Conservation (phyloP, 306 rosid species). For the Herpetospermum pedunculosum region DNA sequence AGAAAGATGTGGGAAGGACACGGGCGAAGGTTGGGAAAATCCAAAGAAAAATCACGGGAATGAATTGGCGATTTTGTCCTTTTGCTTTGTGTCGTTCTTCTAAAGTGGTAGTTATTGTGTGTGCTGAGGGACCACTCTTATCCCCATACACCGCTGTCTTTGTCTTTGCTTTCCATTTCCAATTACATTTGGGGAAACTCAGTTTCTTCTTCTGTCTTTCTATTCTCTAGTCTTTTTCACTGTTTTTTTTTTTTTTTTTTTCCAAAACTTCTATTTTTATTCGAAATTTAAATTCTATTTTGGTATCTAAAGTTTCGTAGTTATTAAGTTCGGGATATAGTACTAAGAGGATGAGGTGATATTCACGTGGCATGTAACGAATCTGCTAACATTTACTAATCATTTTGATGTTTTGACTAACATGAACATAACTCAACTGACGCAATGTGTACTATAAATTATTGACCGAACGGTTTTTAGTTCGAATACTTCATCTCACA, state of each 20-base stretch:
- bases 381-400: too few relatives aligned
- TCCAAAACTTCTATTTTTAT: not conserved
- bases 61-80: not conserved
- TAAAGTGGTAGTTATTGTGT: not conserved
- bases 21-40: not conserved
- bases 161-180: not conserved
- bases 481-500: too few relatives aligned
- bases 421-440: too few relatives aligned
- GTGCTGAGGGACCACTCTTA: not conserved
- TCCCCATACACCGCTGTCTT: slow-evolving; percentile 1
- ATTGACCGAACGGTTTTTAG: too few relatives aligned
- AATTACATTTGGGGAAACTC: not conserved
- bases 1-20: not conserved
- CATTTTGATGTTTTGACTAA: too few relatives aligned
- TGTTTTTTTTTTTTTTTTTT: not conserved
- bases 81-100: not conserved
- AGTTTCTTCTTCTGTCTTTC: not conserved
- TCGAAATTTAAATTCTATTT: not conserved
- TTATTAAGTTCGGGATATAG: too few relatives aligned
- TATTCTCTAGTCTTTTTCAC: too few relatives aligned
- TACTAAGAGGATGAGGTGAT: too few relatives aligned
- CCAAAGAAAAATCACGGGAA: slow-evolving; percentile 1
- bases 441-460: too few relatives aligned
- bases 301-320: not conserved
- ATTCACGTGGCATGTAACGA: too few relatives aligned